Percentiles rank a stretch among this genome's conserved stretches.
Conservation (phyloP, 2,329 filamentous ascomycete genomes). For the Colletotrichum eremochloae region DNA sequence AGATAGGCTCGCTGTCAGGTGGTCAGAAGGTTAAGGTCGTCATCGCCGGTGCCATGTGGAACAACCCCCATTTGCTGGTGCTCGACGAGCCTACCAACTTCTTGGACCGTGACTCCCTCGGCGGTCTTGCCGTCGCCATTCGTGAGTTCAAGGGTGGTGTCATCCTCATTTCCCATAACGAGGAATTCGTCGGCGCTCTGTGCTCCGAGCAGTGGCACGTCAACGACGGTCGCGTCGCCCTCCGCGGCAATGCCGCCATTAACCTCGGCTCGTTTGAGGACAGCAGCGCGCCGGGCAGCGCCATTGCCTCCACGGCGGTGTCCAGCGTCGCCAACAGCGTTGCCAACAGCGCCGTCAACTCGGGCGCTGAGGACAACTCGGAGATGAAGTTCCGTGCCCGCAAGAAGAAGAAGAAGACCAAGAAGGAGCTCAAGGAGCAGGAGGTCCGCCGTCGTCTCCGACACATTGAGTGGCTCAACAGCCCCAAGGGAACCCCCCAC, state of each 20-base stretch:
- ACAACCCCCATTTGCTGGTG: conserved; percentile 97
- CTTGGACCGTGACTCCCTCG: conserved; percentile 96
- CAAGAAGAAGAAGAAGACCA: conserved; percentile 99
- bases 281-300: conserved; percentile 66
- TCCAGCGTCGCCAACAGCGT: conserved; percentile 68
- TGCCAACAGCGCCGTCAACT: conserved; percentile 77
- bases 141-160: conserved; percentile 98
- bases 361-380: conserved; percentile 83
- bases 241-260: conserved; percentile 83
- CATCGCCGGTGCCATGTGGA: conserved; percentile 96
- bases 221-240: conserved; percentile 85
- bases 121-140: conserved; percentile 96
- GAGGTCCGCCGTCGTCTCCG: conserved; percentile 88
- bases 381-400: conserved; percentile 88
- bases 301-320: conserved; percentile 70
- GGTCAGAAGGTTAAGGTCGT: conserved; percentile 99
- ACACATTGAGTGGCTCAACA: conserved; percentile 88
- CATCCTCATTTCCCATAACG: conserved; percentile 99
- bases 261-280: conserved; percentile 90
- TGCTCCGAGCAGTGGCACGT: conserved; percentile 98
- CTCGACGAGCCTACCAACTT: conserved; percentile 99
- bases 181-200: conserved; percentile 96
- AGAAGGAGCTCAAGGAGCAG: conserved; percentile 94
- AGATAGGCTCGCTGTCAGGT: conserved; percentile 95
- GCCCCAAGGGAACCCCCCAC: conserved; percentile 85